phyloP scores from a whole-genome alignment of 305 asterid genomes.

The Fraxinus nigra region DNA sequence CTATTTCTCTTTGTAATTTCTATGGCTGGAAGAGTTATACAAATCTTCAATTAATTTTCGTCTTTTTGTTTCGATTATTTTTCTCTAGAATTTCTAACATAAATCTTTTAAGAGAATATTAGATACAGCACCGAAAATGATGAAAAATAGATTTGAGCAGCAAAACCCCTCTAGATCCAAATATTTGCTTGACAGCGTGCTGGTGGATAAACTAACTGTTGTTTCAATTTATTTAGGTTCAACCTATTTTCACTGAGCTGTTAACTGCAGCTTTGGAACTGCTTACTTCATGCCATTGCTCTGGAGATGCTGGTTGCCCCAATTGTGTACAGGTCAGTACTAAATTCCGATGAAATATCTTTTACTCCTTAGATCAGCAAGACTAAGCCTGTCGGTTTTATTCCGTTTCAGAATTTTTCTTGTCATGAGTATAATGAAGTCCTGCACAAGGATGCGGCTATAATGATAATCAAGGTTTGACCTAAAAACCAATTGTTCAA shows the following conservation, averaged over 20 bases:
- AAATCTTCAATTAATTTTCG: not conserved
- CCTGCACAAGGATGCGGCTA: constrained; percentile 88
- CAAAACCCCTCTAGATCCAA: not conserved
- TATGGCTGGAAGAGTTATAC: not conserved
- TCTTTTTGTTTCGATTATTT: not conserved
- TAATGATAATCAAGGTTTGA: constrained; percentile 76
- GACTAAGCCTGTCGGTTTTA: constrained; percentile 16
- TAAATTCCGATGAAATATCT: not conserved
- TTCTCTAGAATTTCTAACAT: not conserved
- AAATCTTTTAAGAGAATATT: not conserved
- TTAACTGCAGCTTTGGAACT: constrained; percentile 78
- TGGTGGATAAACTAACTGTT: not conserved
- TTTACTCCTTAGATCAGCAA: not conserved
- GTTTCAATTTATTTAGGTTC: constrained; percentile 46
- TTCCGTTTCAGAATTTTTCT: constrained; percentile 50
- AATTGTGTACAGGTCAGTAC: constrained; percentile 75
- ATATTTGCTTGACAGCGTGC: not conserved
- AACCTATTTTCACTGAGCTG: constrained; percentile 67
- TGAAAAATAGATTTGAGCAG: not conserved
- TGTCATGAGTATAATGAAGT: constrained; percentile 87
- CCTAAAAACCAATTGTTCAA: not conserved
- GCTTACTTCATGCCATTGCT: constrained; percentile 74
- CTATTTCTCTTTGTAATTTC: not conserved
- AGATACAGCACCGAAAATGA: not conserved
- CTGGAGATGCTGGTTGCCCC: constrained; percentile 83